These are phyloP conservation scores for Yamadazyma oceani DNA, from an alignment of 1,139 yeast species.

Conservation along the genomic window DNA sequence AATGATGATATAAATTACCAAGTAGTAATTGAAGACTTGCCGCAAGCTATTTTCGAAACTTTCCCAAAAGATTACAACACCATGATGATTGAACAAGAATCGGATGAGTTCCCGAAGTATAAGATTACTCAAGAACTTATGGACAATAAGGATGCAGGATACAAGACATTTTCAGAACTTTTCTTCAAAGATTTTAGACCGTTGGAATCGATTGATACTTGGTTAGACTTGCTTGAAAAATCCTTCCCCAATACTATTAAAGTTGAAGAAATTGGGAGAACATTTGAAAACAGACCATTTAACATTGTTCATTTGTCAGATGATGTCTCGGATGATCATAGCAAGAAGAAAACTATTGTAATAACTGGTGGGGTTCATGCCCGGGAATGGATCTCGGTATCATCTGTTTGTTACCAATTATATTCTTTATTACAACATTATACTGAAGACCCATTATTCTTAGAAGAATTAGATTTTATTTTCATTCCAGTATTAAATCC, in stretches of 20 bases:
- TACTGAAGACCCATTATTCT: slow-evolving; percentile 37
- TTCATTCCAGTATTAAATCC: slow-evolving; percentile 86
- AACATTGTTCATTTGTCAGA: slow-evolving; percentile 64
- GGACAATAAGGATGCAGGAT: slow-evolving; percentile 14
- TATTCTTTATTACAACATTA: slow-evolving; percentile 56
- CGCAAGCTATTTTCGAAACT: slow-evolving; percentile 56
- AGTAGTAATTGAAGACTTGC: slow-evolving; percentile 54
- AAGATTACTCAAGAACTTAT: slow-evolving; percentile 19
- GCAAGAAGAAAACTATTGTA: slow-evolving; percentile 63
- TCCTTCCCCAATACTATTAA: slow-evolving; percentile 58
- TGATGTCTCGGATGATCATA: slow-evolving; percentile 40
- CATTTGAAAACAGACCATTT: slow-evolving; percentile 70
- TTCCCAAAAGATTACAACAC: slow-evolving; percentile 35
- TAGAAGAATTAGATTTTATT: slow-evolving; percentile 58
- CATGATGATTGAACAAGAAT: slow-evolving; percentile 11
- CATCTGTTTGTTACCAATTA: slow-evolving; percentile 64
- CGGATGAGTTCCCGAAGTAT: slow-evolving; percentile 14
- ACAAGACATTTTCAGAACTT: slow-evolving; percentile 33
- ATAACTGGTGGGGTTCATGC: slow-evolving; percentile 87
- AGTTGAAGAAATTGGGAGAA: slow-evolving; percentile 68
- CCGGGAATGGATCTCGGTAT: slow-evolving; percentile 84
- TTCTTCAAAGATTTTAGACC: slow-evolving; percentile 76
- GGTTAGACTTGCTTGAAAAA: slow-evolving; percentile 61
- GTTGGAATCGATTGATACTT: slow-evolving; percentile 64
- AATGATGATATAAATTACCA: slow-evolving; percentile 26